These are phyloP conservation scores for Lasiodiplodia citricola DNA, from an alignment of 2,329 filamentous ascomycete genomes.

Conservation along the genomic window DNA sequence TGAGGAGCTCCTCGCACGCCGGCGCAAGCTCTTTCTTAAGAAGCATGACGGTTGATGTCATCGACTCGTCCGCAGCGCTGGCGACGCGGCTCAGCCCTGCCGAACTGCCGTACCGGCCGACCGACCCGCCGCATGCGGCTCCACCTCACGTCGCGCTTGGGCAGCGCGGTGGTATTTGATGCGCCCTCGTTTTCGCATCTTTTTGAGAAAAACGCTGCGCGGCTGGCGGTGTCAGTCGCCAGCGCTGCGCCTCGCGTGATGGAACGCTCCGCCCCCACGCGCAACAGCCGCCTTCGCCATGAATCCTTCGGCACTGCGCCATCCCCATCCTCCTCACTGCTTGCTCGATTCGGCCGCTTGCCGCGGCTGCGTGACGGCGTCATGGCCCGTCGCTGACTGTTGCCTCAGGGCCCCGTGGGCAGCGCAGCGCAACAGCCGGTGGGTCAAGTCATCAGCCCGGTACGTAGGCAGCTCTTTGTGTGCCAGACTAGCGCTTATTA, in stretches of 20 bases:
- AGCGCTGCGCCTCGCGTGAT: slow-evolving; percentile 13
- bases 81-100: neutral
- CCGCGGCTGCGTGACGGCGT: neutral
- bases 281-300: slow-evolving; percentile 1
- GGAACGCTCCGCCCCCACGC: slow-evolving; percentile 11
- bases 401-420: neutral
- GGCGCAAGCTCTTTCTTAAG: neutral
- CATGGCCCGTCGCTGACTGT: neutral
- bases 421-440: neutral
- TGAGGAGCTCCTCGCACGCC: neutral
- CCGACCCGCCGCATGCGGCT: slow-evolving; percentile 12
- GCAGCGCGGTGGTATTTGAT: slow-evolving; percentile 1
- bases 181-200: neutral
- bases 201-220: neutral
- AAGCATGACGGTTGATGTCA: neutral
- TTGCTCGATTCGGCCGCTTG: neutral
- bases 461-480: slow-evolving; percentile 4
- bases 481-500: slow-evolving; percentile 9
- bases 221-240: neutral
- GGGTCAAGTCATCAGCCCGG: slow-evolving; percentile 12
- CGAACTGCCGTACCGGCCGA: neutral
- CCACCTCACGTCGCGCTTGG: slow-evolving; percentile 13
- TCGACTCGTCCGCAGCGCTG: neutral
- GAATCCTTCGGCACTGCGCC: neutral
- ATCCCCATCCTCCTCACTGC: neutral